Conservation (phyloP, 2,329 filamentous ascomycete genomes). For the Aspergillus pseudoterreus region DNA sequence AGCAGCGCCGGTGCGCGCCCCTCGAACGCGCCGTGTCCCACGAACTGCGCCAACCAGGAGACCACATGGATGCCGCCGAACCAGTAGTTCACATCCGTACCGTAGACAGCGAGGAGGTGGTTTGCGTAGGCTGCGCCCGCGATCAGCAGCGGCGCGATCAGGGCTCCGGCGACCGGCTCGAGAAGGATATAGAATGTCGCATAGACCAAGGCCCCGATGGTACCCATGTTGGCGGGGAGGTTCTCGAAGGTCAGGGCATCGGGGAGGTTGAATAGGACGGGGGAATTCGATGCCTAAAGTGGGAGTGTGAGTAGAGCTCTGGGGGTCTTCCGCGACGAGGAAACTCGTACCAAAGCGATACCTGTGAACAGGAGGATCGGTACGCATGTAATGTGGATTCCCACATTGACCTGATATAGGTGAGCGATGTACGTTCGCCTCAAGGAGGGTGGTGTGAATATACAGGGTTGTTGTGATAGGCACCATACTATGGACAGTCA, state of each 20-base stretch:
- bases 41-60: conserved; percentile 83
- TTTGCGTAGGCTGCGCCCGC: conserved; percentile 72
- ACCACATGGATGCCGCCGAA: conserved; percentile 67
- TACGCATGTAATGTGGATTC: conserved; percentile 63
- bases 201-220: conserved; percentile 60
- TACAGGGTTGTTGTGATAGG: conserved; percentile 64
- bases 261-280: conserved; percentile 52
- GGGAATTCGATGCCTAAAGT: conserved; percentile 56
- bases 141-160: conserved; percentile 72
- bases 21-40: conserved; percentile 88
- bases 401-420: conserved; percentile 55
- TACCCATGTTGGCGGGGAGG: conserved; percentile 59
- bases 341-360: conserved; percentile 53
- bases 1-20: conserved; percentile 81
- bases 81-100: conserved; percentile 58
- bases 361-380: conserved; percentile 58
- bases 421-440: conserved; percentile 15
- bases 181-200: conserved; percentile 81
- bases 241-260: conserved; percentile 52
- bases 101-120: conserved; percentile 64
- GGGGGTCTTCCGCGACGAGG: neutral
- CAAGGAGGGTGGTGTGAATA: conserved; percentile 14
- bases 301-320: neutral
- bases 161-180: conserved; percentile 84
- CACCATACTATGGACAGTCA: conserved; percentile 53